Evolutionary conservation across 768 basidiomycete species (phyloP).

Genomic region (Inosperma sp.): DNA sequence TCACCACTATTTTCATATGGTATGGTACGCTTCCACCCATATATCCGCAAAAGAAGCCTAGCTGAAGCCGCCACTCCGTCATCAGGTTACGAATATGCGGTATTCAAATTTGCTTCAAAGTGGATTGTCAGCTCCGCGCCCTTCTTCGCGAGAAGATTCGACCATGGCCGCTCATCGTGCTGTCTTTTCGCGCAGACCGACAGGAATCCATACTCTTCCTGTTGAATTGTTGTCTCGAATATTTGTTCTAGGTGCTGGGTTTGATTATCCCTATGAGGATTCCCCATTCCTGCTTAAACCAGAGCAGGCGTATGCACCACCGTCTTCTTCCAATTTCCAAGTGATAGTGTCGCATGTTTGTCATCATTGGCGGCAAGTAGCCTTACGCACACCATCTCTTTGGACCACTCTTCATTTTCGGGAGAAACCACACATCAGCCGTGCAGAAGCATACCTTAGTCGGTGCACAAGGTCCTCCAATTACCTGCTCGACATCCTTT

Average conservation of each 20-base stretch:
- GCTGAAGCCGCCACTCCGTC: slow-evolving; percentile 11
- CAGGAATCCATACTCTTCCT: slow-evolving; percentile 45
- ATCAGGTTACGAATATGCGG: slow-evolving; percentile 16
- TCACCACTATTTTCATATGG: slow-evolving; percentile 18
- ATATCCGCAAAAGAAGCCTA: slow-evolving; percentile 9
- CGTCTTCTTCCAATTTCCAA: slow-evolving; percentile 47
- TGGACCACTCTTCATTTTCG: slow-evolving; percentile 57
- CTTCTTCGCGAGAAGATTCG: slow-evolving; percentile 15
- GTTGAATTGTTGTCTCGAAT: slow-evolving; percentile 57
- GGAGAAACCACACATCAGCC: slow-evolving; percentile 43
- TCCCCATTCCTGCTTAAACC: slow-evolving; percentile 51
- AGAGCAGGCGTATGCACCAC: slow-evolving; percentile 37
- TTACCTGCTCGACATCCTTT: slow-evolving; percentile 47
- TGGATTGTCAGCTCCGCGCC: slow-evolving; percentile 11
- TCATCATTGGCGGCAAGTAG: slow-evolving; percentile 51
- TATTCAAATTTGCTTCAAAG: slow-evolving; percentile 15
- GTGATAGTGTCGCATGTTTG: slow-evolving; percentile 56
- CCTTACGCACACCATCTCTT: slow-evolving; percentile 45
- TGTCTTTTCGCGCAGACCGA: slow-evolving; percentile 55
- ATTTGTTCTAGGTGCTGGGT: slow-evolving; percentile 48
- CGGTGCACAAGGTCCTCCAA: slow-evolving; percentile 28
- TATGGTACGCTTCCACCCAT: slow-evolving; percentile 18
- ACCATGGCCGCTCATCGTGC: slow-evolving; percentile 7
- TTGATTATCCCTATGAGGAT: slow-evolving; percentile 39
- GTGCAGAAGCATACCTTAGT: slow-evolving; percentile 43